A percentile compares a stretch with the other conserved stretches of the same genome.
Conservation (phyloP, 2,329 filamentous ascomycete species). For the Fusarium tuaranense region DNA sequence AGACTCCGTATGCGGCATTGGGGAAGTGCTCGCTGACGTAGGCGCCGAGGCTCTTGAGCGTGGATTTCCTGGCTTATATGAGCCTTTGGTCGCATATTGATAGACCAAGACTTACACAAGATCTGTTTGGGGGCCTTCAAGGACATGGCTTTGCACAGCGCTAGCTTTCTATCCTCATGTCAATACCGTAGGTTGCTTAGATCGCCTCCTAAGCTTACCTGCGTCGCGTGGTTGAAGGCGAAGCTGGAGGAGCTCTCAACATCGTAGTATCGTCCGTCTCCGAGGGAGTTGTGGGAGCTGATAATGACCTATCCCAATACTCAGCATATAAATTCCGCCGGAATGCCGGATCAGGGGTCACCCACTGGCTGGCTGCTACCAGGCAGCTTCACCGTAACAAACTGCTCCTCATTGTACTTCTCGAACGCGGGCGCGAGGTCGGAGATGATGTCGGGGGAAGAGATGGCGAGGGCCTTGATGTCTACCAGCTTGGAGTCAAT, state of each 20-base stretch:
- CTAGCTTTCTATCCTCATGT: constrained; percentile 76
- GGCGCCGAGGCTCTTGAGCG: constrained; percentile 78
- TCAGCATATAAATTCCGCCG: constrained; percentile 20
- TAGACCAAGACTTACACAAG: constrained; percentile 72
- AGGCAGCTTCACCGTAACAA: constrained; percentile 88
- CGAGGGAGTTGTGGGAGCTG: constrained; percentile 86
- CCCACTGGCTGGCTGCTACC: constrained; percentile 75
- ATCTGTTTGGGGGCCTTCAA: constrained; percentile 82
- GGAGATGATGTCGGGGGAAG: constrained; percentile 74
- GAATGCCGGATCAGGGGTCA: constrained; percentile 1
- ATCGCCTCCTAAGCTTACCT: constrained; percentile 60
- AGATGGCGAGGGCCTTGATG: constrained; percentile 86
- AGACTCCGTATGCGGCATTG: constrained; percentile 83
- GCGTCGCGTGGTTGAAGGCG: constrained; percentile 84
- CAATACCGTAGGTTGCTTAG: constrained; percentile 10
- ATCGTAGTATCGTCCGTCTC: constrained; percentile 88
- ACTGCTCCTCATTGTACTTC: constrained; percentile 97
- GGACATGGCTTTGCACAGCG: constrained; percentile 79
- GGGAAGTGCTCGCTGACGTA: constrained; percentile 93
- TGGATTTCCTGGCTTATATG: constrained; percentile 74
- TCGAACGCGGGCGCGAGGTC: constrained; percentile 86
- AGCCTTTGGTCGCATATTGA: background rate
- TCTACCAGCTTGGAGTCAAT: constrained; percentile 65
- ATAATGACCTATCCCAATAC: constrained; percentile 75
- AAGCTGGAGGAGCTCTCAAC: constrained; percentile 90